Percentiles rank a stretch among this genome's conserved stretches.
Evolutionary conservation across 305 asterid species (phyloP).

Genomic region (Fraxinus greggii): DNA sequence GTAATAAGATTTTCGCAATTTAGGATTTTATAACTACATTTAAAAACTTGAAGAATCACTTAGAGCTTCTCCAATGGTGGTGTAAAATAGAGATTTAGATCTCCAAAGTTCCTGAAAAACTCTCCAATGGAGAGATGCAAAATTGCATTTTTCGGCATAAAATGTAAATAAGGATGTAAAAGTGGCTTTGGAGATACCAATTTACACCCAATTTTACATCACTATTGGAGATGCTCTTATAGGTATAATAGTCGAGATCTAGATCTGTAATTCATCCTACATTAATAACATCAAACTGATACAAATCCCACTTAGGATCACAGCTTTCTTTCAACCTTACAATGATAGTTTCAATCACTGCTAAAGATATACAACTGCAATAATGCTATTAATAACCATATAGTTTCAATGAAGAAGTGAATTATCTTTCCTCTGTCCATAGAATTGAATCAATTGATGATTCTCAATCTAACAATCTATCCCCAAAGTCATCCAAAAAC

Average conservation of each 20-base stretch:
- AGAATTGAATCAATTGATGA: background rate
- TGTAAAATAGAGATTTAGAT: no score
- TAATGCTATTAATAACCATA: background rate
- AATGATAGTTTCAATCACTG: background rate
- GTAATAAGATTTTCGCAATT: slow-evolving; percentile 23
- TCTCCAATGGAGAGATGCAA: no score
- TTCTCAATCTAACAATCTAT: background rate
- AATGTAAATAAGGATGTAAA: no score
- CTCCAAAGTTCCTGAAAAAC: no score
- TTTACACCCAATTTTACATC: no score
- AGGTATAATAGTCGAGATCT: background rate
- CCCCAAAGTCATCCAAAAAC: background rate
- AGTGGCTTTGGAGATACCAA: no score
- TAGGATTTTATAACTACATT: background rate
- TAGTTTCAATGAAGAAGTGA: background rate
- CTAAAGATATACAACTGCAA: background rate
- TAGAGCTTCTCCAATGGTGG: no score
- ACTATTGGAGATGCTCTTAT: no score
- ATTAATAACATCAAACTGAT: background rate
- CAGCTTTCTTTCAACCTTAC: background rate
- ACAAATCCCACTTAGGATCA: background rate
- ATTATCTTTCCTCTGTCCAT: background rate
- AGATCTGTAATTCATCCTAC: background rate
- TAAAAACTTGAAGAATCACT: slow-evolving; percentile 7
- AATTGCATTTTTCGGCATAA: no score